These are phyloP conservation scores for Capronia americana DNA, from an alignment of 2,329 filamentous ascomycete species.

Conservation along the genomic window DNA sequence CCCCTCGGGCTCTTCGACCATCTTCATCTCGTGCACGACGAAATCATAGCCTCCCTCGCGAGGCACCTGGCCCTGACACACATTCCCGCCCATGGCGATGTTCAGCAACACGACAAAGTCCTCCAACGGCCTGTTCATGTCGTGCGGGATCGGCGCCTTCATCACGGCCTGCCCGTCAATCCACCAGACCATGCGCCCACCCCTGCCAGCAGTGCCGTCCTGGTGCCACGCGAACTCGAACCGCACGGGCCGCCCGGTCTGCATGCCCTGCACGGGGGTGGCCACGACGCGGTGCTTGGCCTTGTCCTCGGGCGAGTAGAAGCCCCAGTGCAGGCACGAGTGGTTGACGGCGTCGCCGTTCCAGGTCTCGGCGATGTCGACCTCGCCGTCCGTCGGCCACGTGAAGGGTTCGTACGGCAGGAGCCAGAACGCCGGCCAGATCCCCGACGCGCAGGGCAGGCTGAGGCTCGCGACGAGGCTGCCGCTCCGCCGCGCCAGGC, in stretches of 20 bases:
- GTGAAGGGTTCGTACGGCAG: constrained; percentile 39
- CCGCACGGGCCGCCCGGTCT: constrained; percentile 29
- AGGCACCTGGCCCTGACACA: constrained; percentile 38
- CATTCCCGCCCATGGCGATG: constrained; percentile 41
- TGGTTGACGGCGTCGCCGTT: constrained; percentile 39
- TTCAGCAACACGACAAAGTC: constrained; percentile 39
- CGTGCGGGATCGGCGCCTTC: constrained; percentile 37
- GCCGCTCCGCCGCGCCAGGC: constrained; percentile 33
- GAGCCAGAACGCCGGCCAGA: constrained; percentile 41
- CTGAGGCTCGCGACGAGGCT: constrained; percentile 37
- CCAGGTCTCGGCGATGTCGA: constrained; percentile 41
- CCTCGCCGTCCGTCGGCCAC: constrained; percentile 39
- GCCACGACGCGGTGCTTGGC: constrained; percentile 38
- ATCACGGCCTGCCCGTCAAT: constrained; percentile 40
- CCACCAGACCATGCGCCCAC: constrained; percentile 33
- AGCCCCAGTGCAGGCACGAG: constrained; percentile 40
- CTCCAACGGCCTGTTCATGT: constrained; percentile 33
- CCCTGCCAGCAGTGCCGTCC: constrained; percentile 23
- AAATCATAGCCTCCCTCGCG: constrained; percentile 37
- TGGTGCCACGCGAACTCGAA: constrained; percentile 40
- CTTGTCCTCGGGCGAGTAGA: constrained; percentile 36
- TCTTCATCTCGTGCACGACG: constrained; percentile 37
- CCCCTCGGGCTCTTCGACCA: constrained; percentile 37
- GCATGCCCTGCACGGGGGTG: constrained; percentile 36
- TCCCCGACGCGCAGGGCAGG: constrained; percentile 34